Conservation (phyloP, 2,329 filamentous ascomycete species). For the Neocucurbitaria cava region DNA sequence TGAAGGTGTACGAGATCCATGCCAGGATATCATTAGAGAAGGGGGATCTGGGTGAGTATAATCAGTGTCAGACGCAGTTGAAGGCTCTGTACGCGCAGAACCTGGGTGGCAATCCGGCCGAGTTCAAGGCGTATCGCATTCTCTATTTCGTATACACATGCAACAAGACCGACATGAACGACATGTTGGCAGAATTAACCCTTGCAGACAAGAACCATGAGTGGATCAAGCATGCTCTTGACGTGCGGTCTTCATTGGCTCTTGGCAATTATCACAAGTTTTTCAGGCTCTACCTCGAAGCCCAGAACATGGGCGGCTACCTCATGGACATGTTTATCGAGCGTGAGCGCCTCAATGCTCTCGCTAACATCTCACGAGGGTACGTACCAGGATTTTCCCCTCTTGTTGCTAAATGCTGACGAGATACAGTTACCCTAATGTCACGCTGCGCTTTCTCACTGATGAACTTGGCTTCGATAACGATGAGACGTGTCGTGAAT, state of each 20-base stretch:
- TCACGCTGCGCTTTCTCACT: slow-evolving; percentile 89
- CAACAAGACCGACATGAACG: slow-evolving; percentile 97
- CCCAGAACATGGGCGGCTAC: slow-evolving; percentile 96
- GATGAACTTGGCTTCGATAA: slow-evolving; percentile 96
- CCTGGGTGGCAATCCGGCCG: slow-evolving; percentile 85
- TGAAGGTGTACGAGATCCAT: slow-evolving; percentile 96
- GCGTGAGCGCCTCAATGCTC: slow-evolving; percentile 86
- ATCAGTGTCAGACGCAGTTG: slow-evolving; percentile 99
- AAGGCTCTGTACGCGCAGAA: slow-evolving; percentile 88
- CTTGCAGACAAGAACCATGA: slow-evolving; percentile 90
- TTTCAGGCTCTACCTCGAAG: slow-evolving; percentile 93
- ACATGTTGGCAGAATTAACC: slow-evolving; percentile 98
- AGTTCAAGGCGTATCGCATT: slow-evolving; percentile 99
- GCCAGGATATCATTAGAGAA: slow-evolving; percentile 97
- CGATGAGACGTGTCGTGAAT: slow-evolving; percentile 87
- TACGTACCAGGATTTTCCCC: slow-evolving; percentile 59
- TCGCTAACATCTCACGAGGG: slow-evolving; percentile 94
- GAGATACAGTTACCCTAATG: slow-evolving; percentile 79
- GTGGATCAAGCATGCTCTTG: slow-evolving; percentile 84
- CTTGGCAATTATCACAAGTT: slow-evolving; percentile 97
- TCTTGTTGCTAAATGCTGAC: slow-evolving; percentile 54
- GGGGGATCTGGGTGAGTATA: slow-evolving; percentile 99
- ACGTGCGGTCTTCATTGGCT: slow-evolving; percentile 88
- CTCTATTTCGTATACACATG: slow-evolving; percentile 99
- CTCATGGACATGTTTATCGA: slow-evolving; percentile 99